These are phyloP conservation scores for Hordeum vulgare DNA, from an alignment of 176 grass and related monocot genomes.

Conservation along the genomic window MorexV3_pseudomolecules_assembly NC_058524.1:174293656-174294155, in stretches of 20 bases:
- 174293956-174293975: background rate
- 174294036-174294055: background rate
- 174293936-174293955: background rate
- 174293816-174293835: slow-evolving; percentile 20
- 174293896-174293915: background rate
- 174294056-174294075: background rate
- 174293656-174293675: background rate
- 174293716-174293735: too few species aligned
- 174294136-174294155: background rate
- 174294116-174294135: background rate
- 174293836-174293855: background rate
- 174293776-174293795: background rate
- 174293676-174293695: slow-evolving; percentile 28
- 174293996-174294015: background rate
- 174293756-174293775: background rate
- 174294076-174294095: background rate
- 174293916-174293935: background rate
- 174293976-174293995: background rate
- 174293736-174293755: slow-evolving; percentile 26
- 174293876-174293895: too few species aligned
- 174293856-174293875: too few species aligned
- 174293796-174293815: background rate
- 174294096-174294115: background rate
- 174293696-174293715: background rate
- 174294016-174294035: background rate